Conservation (phyloP, 139 green algal genomes). For the Choricystis sp. region DNA sequence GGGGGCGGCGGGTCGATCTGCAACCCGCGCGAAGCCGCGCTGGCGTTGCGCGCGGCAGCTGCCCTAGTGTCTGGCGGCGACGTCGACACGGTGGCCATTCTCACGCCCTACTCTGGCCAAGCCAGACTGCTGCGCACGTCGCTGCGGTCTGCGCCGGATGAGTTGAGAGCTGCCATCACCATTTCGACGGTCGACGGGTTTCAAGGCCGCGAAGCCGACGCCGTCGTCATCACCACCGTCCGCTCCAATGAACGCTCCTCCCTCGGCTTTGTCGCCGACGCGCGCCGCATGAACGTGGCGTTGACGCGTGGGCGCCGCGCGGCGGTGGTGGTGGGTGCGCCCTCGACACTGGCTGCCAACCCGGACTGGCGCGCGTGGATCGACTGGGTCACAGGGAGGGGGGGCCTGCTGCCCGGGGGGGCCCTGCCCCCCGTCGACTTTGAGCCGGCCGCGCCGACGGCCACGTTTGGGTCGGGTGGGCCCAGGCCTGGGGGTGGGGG, state of each 20-base stretch:
- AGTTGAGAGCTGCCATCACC: not conserved
- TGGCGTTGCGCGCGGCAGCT: slow-evolving; percentile 26
- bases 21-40: slow-evolving; percentile 44
- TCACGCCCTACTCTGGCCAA: slow-evolving; percentile 69
- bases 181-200: slow-evolving; percentile 28
- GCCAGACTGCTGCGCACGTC: slow-evolving; percentile 11
- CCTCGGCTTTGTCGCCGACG: slow-evolving; percentile 75
- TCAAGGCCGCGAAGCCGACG: slow-evolving; percentile 85
- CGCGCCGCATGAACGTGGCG: slow-evolving; percentile 77
- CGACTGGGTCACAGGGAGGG: slow-evolving; percentile 4
- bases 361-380: slow-evolving; percentile 28
- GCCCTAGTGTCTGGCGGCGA: slow-evolving; percentile 13
- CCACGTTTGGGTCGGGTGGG: not conserved
- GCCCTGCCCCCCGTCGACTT: not conserved
- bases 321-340: slow-evolving; percentile 51
- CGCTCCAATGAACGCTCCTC: slow-evolving; percentile 41
- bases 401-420: not conserved
- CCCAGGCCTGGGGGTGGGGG: too few relatives aligned
- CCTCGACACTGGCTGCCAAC: slow-evolving; percentile 19
- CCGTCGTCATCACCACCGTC: slow-evolving; percentile 75
- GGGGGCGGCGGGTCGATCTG: slow-evolving; percentile 21
- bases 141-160: slow-evolving; percentile 1
- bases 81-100: slow-evolving; percentile 39
- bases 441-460: slow-evolving; percentile 1
- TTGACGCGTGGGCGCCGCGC: slow-evolving; percentile 61